These are phyloP conservation scores for Amesomyces nigricolor DNA, from an alignment of 2,329 filamentous ascomycete species.

Conservation along the genomic window DNA sequence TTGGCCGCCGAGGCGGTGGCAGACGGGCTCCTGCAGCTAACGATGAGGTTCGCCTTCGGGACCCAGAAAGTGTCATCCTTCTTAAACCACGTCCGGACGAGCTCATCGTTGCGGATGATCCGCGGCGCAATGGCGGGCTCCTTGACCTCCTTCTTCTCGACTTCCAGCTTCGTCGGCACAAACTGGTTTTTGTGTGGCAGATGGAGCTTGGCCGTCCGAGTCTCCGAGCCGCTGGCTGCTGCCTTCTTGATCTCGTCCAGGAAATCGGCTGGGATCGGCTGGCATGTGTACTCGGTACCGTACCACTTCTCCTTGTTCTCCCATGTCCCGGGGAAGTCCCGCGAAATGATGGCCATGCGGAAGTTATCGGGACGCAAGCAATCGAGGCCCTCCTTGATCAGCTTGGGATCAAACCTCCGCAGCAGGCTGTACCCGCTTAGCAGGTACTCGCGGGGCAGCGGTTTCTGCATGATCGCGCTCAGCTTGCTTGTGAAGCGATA, in stretches of 20 bases:
- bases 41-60: conserved; percentile 81
- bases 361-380: conserved; percentile 85
- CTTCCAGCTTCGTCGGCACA: conserved; percentile 85
- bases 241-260: conserved; percentile 65
- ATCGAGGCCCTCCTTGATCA: conserved; percentile 67
- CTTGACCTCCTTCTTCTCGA: conserved; percentile 87
- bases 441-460: conserved; percentile 78
- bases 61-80: conserved; percentile 99
- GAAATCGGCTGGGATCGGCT: conserved; percentile 72
- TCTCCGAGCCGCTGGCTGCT: conserved; percentile 48
- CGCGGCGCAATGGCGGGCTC: conserved; percentile 69
- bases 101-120: conserved; percentile 76
- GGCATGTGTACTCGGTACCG: conserved; percentile 83
- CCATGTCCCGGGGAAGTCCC: conserved; percentile 78
- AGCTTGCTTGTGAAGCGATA: conserved; percentile 83
- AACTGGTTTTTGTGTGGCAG: conserved; percentile 93
- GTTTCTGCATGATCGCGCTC: conserved; percentile 86
- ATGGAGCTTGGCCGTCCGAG: conserved; percentile 66
- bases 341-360: conserved; percentile 74
- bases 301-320: conserved; percentile 94
- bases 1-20: conserved; percentile 75
- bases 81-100: conserved; percentile 88
- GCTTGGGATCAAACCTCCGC: conserved; percentile 71
- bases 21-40: conserved; percentile 73
- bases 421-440: conserved; percentile 74